A percentile compares a stretch with the other conserved stretches of the same genome.
Evolutionary conservation across 106 monocot species (phyloP).

Genomic region (Dioscorea alata): DNA sequence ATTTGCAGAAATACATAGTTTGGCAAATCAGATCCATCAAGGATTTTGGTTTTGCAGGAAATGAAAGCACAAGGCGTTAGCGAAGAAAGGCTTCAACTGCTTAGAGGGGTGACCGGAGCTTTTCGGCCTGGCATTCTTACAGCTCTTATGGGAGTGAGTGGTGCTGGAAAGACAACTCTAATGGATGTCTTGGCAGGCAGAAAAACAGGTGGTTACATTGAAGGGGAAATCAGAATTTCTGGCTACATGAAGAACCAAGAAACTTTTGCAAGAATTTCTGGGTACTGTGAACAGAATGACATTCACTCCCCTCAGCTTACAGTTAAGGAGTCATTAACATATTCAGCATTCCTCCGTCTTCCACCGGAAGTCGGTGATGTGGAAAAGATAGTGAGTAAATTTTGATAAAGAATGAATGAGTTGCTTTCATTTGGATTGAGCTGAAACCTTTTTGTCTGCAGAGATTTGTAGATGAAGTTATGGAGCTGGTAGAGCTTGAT

Average conservation of each 20-base stretch:
- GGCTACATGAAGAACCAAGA: conserved; percentile 62
- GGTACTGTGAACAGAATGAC: conserved; percentile 77
- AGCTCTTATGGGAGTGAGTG: conserved; percentile 75
- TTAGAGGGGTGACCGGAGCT: conserved; percentile 50
- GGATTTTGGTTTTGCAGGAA: conserved; percentile 29
- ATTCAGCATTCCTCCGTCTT: conserved; percentile 71
- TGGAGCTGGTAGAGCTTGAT: conserved; percentile 59
- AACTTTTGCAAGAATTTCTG: conserved; percentile 68
- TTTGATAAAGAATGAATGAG: not conserved
- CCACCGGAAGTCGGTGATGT: conserved; percentile 30
- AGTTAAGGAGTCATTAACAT: conserved; percentile 53
- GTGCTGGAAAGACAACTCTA: conserved; percentile 76
- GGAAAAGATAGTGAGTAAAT: conserved; percentile 32
- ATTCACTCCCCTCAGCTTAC: conserved; percentile 77
- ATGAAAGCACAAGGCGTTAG: conserved; percentile 57
- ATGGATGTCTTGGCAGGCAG: conserved; percentile 83
- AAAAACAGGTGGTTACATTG: conserved; percentile 69
- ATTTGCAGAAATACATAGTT: not conserved
- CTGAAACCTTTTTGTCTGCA: conserved; percentile 1
- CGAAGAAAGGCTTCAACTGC: conserved; percentile 50
- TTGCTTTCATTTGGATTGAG: not conserved
- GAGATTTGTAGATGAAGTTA: conserved; percentile 49
- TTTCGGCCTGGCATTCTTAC: conserved; percentile 65
- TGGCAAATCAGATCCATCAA: not conserved
- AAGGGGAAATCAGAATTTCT: conserved; percentile 58